Conservation (phyloP, 2,329 filamentous ascomycete genomes). For the Fragosphaeria purpurea region DNA sequence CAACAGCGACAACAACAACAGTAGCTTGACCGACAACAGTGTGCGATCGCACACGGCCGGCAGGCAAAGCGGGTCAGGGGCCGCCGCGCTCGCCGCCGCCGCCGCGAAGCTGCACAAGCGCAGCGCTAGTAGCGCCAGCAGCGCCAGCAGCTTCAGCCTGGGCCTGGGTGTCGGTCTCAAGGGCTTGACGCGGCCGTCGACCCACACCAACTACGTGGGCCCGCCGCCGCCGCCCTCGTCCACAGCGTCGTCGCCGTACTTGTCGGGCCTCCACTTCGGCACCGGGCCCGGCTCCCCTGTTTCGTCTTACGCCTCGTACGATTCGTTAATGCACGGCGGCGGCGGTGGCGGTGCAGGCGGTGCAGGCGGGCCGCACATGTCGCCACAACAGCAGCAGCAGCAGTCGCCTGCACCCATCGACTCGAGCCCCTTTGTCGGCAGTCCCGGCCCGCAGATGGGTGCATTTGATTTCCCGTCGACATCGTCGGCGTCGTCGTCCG, state of each 20-base stretch:
- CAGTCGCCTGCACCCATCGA: slow-evolving; percentile 11
- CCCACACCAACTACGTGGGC: slow-evolving; percentile 17
- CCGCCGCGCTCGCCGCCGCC: slow-evolving; percentile 6
- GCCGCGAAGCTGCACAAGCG: slow-evolving; percentile 12
- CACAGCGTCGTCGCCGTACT: slow-evolving; percentile 13
- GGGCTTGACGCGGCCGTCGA: slow-evolving; percentile 15
- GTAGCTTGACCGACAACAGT: slow-evolving; percentile 25
- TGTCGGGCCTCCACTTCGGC: slow-evolving; percentile 9
- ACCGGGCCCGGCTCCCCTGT: slow-evolving; percentile 12
- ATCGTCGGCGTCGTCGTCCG: not conserved
- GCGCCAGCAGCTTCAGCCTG: slow-evolving; percentile 14
- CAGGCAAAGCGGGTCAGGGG: slow-evolving; percentile 7
- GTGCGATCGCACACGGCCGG: slow-evolving; percentile 19
- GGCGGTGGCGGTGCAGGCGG: too few species aligned
- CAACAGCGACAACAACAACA: slow-evolving; percentile 23
- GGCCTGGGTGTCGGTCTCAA: slow-evolving; percentile 13
- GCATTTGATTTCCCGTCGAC: slow-evolving; percentile 10
- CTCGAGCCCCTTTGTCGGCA: slow-evolving; percentile 14
- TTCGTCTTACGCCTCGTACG: slow-evolving; percentile 15
- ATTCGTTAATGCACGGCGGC: slow-evolving; percentile 11
- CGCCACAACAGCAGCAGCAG: slow-evolving; percentile 3
- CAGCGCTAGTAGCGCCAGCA: slow-evolving; percentile 12
- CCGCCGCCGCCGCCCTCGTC: slow-evolving; percentile 12
- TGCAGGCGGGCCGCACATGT: slow-evolving; percentile 7
- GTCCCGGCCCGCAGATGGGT: slow-evolving; percentile 12